Evolutionary conservation across 345 rosid genomes (phyloP), one percentile per base, ranked within the genome.

Genomic region (Hibiscus tridactylites): DNA sequence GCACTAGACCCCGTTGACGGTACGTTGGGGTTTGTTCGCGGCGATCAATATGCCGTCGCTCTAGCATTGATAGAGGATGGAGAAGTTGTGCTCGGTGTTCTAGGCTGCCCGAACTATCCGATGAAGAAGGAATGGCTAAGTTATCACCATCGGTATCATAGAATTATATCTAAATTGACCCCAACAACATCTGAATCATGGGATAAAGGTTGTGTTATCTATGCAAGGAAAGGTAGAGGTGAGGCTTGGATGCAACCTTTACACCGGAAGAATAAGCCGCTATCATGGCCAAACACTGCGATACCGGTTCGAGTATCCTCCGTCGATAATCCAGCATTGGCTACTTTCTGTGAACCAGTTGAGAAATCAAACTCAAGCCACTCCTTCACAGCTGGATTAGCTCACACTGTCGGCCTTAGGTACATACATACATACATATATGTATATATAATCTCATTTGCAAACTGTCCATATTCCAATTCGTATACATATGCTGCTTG

Each of bases 11-110:
- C 87, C 61, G 89, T 85, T 61, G 87, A 85, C 69, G 89, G 89
- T 4, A 85, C 89, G 0, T 53, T 85, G 59, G 89, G 89, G 33
- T 85, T 85, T 69, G 87, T 85, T 3, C 85, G 84, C 2, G 87
- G 89, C 49, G 89, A 85, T 80, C 89, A 85, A 63, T 85, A 85
- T 71, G 89, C 89, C 57, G 78, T 85, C 69, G 87, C 87, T 71
- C 58, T 85, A 52, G 82, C 89, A 61, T 69, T 85, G 68, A 75
- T 85, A 59, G 87, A 83, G 49, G 81, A 85, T 39, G 89, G 89
- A 6, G 83, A 85, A 56, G 83, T 82, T 35, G 89, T 81, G 71
- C 74, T 85, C 5, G 89, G 89, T 68, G 85, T 85, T 73, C 87
- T 85, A 2, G 89, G 89, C 17, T 85, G 89, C 77, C 89, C 89